Base-by-base conservation (phyloP, 2,329 filamentous ascomycete species). In the Phyllosticta citribraziliensis region DNA sequence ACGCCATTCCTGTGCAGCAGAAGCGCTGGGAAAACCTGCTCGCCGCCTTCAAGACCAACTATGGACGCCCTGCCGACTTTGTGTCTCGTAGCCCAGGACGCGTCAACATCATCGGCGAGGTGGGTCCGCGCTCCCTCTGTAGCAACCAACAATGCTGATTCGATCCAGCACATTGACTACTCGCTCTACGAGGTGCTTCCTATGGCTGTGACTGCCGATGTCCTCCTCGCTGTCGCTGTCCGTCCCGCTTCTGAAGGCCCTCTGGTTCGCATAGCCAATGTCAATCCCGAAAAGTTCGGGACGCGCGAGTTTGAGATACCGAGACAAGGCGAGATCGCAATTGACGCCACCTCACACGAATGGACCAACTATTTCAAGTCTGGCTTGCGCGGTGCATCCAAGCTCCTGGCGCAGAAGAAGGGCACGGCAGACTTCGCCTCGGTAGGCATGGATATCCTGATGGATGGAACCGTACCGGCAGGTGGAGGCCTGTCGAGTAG, bases 331-430 rank as follows among this genome's bases (percentile, higher is more conserved):
- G 75, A 78, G n/a, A 75, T 80, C 17, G 71, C 76, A 11, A 96
- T 99, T 68, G 91, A 97, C 73, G 83, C 90, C 8, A 86, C 85
- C 19, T 83, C 88, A 67, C 88, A 95, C 66, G 91, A 97, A 76
- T 99, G 94, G 94, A 89, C 91, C 62, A 99, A 97, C 74, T 99
- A 99, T 80, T 97, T 99, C 84, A 95, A 94, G 78, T 89, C 91
- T 59, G 94, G 94, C 0, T 79, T 97, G 56, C 80, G 84, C 40
- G 94, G 92, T 30, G 93, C 93, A 0, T 76, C 96, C 61, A 84
- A 89, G 68, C 80, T 96, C 63, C 78, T 99, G 65, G 82, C 84
- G 56, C 76, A 80, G 71, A 84, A 86, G 75, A 87, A 87, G 72
- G 70, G 81, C 30, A 83, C 83, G 35, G 66, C 69, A 53, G 76